Conservation (phyloP, 1,284 basidiomycete species). For the Ganoderma resinaceum region DNA sequence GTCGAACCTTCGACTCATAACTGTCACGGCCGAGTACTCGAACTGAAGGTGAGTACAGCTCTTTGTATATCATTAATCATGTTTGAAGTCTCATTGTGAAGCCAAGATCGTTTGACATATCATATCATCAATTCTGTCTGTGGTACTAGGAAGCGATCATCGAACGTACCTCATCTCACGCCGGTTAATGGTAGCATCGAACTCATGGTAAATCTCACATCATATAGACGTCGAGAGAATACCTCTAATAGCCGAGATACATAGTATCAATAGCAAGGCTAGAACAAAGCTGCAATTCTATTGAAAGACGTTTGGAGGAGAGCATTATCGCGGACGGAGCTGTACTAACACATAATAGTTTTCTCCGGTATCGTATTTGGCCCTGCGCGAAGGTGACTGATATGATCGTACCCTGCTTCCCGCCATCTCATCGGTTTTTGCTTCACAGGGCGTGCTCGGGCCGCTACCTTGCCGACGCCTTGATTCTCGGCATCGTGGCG, state of each 20-base stretch:
- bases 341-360: constrained; percentile 3
- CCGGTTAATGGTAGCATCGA: not conserved
- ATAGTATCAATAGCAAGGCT: constrained; percentile 11
- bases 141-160: constrained; percentile 1
- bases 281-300: too few species aligned
- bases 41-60: too few species aligned
- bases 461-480: constrained; percentile 13
- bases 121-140: too few species aligned
- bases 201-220: constrained; percentile 3
- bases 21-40: too few species aligned
- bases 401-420: not conserved
- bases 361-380: constrained; percentile 5
- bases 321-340: constrained; percentile 26
- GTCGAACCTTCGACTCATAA: too few species aligned
- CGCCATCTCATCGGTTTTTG: not conserved
- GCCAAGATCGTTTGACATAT: too few species aligned
- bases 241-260: not conserved
- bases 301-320: constrained; percentile 26
- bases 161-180: not conserved
- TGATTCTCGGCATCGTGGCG: constrained; percentile 3
- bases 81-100: too few species aligned
- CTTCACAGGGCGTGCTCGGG: constrained; percentile 13
- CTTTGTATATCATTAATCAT: too few species aligned
- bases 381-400: constrained; percentile 9
- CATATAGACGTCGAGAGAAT: not conserved